phyloP scores from a whole-genome alignment of 1,284 basidiomycete species.

The Omphalotus olearius region DNA sequence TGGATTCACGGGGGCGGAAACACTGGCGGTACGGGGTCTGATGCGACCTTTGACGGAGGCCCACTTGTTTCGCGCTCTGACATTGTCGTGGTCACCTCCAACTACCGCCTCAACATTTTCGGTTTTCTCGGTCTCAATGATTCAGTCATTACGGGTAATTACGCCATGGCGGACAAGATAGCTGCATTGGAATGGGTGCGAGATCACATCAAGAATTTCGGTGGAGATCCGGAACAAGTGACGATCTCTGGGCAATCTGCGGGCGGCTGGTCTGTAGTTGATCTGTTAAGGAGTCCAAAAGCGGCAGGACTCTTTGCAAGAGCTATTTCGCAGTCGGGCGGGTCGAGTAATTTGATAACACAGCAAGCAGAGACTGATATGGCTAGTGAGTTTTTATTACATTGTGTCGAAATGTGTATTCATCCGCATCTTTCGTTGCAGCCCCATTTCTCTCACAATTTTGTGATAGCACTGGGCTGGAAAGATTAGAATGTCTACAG shows the following conservation, averaged over 20 bases:
- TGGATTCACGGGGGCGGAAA: slow-evolving; percentile 24
- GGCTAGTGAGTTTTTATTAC: not conserved
- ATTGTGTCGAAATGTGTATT: not conserved
- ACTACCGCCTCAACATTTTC: slow-evolving; percentile 40
- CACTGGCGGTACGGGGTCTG: slow-evolving; percentile 28
- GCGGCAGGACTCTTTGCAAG: slow-evolving; percentile 11
- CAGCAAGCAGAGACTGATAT: not conserved
- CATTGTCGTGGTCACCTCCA: slow-evolving; percentile 42
- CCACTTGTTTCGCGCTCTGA: slow-evolving; percentile 39
- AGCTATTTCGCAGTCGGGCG: slow-evolving; percentile 11
- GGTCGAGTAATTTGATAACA: slow-evolving; percentile 8
- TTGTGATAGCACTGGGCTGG: slow-evolving; percentile 15
- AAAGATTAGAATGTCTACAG: slow-evolving; percentile 18
- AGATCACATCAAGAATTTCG: slow-evolving; percentile 24
- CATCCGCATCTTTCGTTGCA: not conserved
- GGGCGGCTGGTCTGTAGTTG: slow-evolving; percentile 13
- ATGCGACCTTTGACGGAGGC: slow-evolving; percentile 37
- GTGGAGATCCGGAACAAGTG: slow-evolving; percentile 15
- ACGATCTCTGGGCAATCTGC: slow-evolving; percentile 17
- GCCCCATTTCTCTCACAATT: slow-evolving; percentile 13
- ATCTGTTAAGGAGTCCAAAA: slow-evolving; percentile 12
- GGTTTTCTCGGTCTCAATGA: slow-evolving; percentile 37
- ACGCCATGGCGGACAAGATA: slow-evolving; percentile 36
- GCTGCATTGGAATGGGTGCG: slow-evolving; percentile 34
- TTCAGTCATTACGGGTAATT: slow-evolving; percentile 36